Evolutionary conservation across 129 eudicot genomes (phyloP).

Genomic region (Glebionis coronaria): DNA sequence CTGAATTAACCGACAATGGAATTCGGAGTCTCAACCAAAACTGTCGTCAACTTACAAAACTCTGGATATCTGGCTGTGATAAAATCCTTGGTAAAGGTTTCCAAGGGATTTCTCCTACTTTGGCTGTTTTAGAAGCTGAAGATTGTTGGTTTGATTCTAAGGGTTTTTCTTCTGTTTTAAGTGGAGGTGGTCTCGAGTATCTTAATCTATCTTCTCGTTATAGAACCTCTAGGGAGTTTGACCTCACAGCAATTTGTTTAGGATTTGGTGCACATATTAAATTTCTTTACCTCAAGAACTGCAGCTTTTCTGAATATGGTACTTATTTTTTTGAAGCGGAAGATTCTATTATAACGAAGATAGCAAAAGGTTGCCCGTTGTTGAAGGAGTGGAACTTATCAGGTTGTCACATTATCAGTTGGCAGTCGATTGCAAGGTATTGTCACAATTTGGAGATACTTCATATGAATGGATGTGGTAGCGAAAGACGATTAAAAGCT

Average conservation of each 20-base stretch:
- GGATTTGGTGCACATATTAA: constrained; percentile 38
- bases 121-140: constrained; percentile 60
- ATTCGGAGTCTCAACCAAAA: constrained; percentile 34
- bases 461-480: constrained; percentile 53
- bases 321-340: too few relatives aligned
- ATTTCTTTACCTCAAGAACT: constrained; percentile 37
- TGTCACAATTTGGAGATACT: constrained; percentile 48
- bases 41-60: constrained; percentile 41
- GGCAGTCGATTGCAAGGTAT: constrained; percentile 49
- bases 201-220: constrained; percentile 35
- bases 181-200: too few relatives aligned
- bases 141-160: constrained; percentile 49
- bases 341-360: constrained; percentile 38
- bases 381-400: constrained; percentile 67
- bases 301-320: too few relatives aligned
- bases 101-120: constrained; percentile 44
- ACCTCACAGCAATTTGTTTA: constrained; percentile 36
- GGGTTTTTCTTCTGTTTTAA: constrained; percentile 41
- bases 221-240: background rate
- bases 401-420: constrained; percentile 48
- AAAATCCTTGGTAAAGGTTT: constrained; percentile 49
- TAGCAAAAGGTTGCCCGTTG: constrained; percentile 56
- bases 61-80: constrained; percentile 39
- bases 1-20: constrained; percentile 48
- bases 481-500: constrained; percentile 44